Conservation (phyloP, 306 rosid species). For the Quercus gilva region DNA sequence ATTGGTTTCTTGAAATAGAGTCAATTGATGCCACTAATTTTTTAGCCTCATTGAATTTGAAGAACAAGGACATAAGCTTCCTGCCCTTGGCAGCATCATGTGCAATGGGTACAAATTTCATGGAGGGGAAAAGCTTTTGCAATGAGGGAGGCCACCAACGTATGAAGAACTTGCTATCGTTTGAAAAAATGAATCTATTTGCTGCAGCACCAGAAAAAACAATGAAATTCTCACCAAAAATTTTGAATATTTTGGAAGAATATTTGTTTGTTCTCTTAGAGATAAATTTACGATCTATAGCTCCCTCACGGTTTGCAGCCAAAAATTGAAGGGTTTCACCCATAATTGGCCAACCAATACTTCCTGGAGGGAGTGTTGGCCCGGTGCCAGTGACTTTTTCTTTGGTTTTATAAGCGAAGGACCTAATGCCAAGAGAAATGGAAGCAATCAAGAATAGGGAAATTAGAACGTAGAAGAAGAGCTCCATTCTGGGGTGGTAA, state of each 20-base stretch:
- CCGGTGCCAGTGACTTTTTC: background rate
- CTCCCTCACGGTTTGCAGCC: background rate
- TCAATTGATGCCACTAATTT: background rate
- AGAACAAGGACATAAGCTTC: background rate
- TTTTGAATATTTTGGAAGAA: background rate
- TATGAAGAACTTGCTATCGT: background rate
- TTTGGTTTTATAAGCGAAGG: background rate
- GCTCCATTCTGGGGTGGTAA: background rate
- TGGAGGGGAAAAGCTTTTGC: background rate
- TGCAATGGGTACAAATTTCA: background rate
- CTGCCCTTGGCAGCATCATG: background rate
- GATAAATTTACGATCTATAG: background rate
- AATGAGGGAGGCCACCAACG: background rate
- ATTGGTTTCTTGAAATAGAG: background rate
- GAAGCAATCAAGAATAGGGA: background rate
- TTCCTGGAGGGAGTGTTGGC: constrained; percentile 12
- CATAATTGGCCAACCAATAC: constrained; percentile 27
- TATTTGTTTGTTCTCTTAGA: background rate
- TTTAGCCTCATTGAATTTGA: background rate
- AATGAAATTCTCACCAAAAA: background rate
- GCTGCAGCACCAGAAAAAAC: background rate
- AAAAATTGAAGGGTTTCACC: constrained; percentile 9
- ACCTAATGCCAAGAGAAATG: background rate
- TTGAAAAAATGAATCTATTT: background rate
- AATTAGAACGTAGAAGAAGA: background rate